These are phyloP conservation scores for Candolleomyces efflorescens DNA, from an alignment of 768 basidiomycete species.

Conservation along the genomic window DNA sequence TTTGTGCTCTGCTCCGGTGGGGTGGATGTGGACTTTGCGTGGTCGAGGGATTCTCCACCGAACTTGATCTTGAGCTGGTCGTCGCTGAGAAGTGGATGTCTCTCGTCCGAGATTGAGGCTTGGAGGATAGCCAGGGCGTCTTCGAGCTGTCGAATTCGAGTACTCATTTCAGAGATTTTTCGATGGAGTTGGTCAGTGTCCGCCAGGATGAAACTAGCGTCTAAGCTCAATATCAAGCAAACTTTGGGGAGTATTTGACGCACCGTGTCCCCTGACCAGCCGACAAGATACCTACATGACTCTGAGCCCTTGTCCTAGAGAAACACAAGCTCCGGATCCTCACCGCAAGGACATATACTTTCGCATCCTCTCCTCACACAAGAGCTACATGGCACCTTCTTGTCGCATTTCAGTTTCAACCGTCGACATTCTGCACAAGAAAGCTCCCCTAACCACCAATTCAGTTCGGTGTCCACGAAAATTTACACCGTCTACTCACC, in stretches of 20 bases:
- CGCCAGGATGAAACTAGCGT: conserved; percentile 55
- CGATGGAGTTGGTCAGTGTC: conserved; percentile 62
- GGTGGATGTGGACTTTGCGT: conserved; percentile 15
- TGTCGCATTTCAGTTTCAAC: conserved; percentile 49
- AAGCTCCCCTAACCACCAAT: conserved; percentile 35
- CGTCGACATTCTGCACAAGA: conserved; percentile 53
- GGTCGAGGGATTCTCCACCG: conserved; percentile 45
- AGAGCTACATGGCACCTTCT: conserved; percentile 47
- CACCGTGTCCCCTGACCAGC: conserved; percentile 50
- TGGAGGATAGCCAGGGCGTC: conserved; percentile 64
- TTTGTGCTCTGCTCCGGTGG: conserved; percentile 31
- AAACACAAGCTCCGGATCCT: background rate
- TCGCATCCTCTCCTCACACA: conserved; percentile 56
- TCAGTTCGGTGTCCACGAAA: too few species aligned
- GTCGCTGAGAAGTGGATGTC: conserved; percentile 56
- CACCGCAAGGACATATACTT: conserved; percentile 61
- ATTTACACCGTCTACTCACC: conserved; percentile 27
- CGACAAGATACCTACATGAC: conserved; percentile 37
- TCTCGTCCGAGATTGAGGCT: conserved; percentile 47
- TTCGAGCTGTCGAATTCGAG: conserved; percentile 65
- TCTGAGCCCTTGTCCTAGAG: background rate
- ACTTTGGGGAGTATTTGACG: conserved; percentile 5
- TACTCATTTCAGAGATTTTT: conserved; percentile 64
- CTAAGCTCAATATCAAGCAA: background rate
- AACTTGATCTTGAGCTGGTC: conserved; percentile 54